Base-by-base conservation (phyloP, 805 yeast species). In the Ogataea wickerhamii region DNA sequence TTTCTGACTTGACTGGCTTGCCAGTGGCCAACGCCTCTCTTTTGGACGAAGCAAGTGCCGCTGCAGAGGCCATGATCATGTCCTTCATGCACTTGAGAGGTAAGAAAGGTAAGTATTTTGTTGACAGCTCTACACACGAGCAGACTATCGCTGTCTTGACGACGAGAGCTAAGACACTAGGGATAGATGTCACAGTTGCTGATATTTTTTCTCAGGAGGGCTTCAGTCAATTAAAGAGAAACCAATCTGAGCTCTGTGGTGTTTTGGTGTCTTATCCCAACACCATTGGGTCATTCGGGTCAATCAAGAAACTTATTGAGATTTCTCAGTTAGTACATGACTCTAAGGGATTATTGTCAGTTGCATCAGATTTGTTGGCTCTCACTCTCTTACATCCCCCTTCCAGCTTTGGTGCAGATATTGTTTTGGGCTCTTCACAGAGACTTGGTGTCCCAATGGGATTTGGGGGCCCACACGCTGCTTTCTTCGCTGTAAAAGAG, bases 401-500 rank as follows among this genome's bases (percentile, higher is more conserved):
- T 3, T 68, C 83, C 14, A 72, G 76, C 28, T 86, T 84, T 53
- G 88, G 87, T 38, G 98, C 98, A 29, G 98, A 93, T 60, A 83
- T 93, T 35, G 96, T 83, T 2, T 68, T 93, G 31, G 98, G 98
- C 33, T 78, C 88, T 6, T 75, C 97, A 4, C 98, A 93, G 71
- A 74, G 98, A 62, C 87, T 93, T 53, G 98, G 98, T 55, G 97
- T 91, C 27, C 98, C 98, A 38, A 76, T 91, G 69, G 98, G 98
- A 5, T 93, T 80, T 59, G 98, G 98, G 56, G 98, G 98, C 16
- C 98, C 98, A 3, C 98, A 93, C 62, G 98, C 98, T 32, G 98
- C 96, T 0, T 93, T 87, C 66, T 89, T 93, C 53, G 87, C 98
- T 6, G 95, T 91, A 28, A 73, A 78, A n/a, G 77, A 80, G 43